phyloP scores from a whole-genome alignment of 441 rosid species.

The Hypseocharis bilobata region DNA sequence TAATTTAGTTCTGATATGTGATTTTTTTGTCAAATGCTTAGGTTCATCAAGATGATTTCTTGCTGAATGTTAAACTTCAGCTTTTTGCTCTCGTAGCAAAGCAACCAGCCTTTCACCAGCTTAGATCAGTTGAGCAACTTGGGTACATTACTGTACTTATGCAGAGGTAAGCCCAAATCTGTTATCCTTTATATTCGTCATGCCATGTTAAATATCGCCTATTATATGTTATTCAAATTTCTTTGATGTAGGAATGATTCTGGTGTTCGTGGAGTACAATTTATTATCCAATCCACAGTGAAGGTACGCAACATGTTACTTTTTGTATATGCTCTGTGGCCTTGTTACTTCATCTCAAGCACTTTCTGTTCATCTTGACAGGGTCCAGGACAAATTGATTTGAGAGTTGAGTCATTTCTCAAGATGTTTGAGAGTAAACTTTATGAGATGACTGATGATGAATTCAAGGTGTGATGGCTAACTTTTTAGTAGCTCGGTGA shows the following conservation, averaged over 20 bases:
- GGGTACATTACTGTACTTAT: constrained; percentile 64
- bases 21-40: constrained; percentile 13
- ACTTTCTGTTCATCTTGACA: constrained; percentile 23
- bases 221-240: constrained; percentile 10
- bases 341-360: constrained; percentile 2
- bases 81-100: constrained; percentile 64
- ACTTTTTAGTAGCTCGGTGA: not conserved
- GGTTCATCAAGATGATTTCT: constrained; percentile 67
- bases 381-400: constrained; percentile 73
- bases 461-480: constrained; percentile 58
- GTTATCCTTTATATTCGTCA: not conserved
- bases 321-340: constrained; percentile 6
- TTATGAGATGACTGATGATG: constrained; percentile 52
- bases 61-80: constrained; percentile 62
- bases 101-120: constrained; percentile 86
- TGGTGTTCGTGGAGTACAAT: constrained; percentile 60
- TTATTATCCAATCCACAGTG: constrained; percentile 72
- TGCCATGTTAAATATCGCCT: constrained; percentile 5
- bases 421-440: constrained; percentile 55
- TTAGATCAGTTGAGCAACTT: constrained; percentile 84
- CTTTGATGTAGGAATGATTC: constrained; percentile 38
- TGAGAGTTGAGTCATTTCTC: constrained; percentile 67
- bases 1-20: constrained; percentile 14
- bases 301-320: constrained; percentile 38
- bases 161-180: constrained; percentile 41